phyloP scores from a whole-genome alignment of 257 asterid species.

The Solanum virginianum region DNA sequence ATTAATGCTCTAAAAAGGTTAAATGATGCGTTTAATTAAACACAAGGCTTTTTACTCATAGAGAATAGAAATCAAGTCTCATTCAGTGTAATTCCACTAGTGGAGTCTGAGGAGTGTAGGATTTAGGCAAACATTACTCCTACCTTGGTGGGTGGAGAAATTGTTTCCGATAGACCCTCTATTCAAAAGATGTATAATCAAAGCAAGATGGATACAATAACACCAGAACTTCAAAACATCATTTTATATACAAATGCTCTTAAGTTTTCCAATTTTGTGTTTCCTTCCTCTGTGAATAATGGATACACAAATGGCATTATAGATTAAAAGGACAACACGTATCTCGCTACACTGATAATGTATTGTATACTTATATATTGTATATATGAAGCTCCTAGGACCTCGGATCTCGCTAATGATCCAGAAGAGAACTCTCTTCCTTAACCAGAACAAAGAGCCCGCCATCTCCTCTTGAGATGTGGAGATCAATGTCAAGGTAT shows the following conservation, averaged over 20 bases:
- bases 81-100: too few relatives aligned
- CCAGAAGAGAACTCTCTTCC: conserved; percentile 76
- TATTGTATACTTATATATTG: neutral
- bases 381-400: neutral
- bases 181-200: too few relatives aligned
- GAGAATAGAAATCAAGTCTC: too few relatives aligned
- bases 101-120: neutral
- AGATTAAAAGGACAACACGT: neutral
- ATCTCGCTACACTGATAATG: neutral
- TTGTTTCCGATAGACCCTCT: too few relatives aligned
- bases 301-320: neutral
- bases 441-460: conserved; percentile 83
- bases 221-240: neutral
- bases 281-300: neutral
- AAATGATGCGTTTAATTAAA: too few relatives aligned
- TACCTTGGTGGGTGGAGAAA: neutral
- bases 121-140: neutral
- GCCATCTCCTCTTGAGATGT: conserved; percentile 92
- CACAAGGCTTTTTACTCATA: too few relatives aligned
- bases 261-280: neutral
- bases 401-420: conserved; percentile 7
- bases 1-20: too few relatives aligned
- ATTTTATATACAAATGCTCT: neutral
- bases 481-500: conserved; percentile 73
- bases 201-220: neutral